Base-by-base conservation (phyloP, 371 early-diverging fungal genomes). In the Mucor saturninus region DNA sequence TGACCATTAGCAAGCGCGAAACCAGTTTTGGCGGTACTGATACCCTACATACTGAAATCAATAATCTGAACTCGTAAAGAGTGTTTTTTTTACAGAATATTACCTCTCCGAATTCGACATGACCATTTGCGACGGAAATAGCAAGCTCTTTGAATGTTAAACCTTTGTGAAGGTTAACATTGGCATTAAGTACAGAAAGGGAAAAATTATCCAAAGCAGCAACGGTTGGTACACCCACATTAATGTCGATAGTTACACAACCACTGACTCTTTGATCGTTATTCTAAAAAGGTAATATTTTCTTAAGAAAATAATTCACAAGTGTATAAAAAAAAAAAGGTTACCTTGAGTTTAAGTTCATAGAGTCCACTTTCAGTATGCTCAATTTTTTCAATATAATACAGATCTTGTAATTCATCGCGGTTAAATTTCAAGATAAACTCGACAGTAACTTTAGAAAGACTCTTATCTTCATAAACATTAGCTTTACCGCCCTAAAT, bases 381-480 rank as follows among this genome's bases (percentile, higher is more conserved):
- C 15, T 57, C 30, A n/a, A 21, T 57, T 38, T 56, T 31, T 15
- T 57, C 58, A 29, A 64, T 64, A 42, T 26, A 57, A 29, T 57
- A 64, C n/a, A 37, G 1, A 45, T 52, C 58, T 53, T 64, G 64
- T 38, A 58, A n/a, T 11, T 56, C 64, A 14, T 58, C 54, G 28
- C 29, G 3, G 35, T 51, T 45, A 28, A 64, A 58, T 14, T 57
- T 64, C 4, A 57, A 26, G 15, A 57, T 58, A 4, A 64, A 43
- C 4, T 51, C 32, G 5, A 64, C 58, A 26, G 52, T 31, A 2
- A 38, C 30, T 2, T 58, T 45, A 5, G 53, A 53, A 5, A 53
- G 1, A 21, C n/a, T 29, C 9, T 52, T 37, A 30, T 61, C 54
- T 14, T 40, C 53, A 10, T 38, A 14, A 11, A 57, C 40, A 8